Percentiles rank a stretch among this genome's conserved stretches.
phyloP scores from a whole-genome alignment of 2,329 filamentous ascomycete species.

The Fusarium decemcellulare region DNA sequence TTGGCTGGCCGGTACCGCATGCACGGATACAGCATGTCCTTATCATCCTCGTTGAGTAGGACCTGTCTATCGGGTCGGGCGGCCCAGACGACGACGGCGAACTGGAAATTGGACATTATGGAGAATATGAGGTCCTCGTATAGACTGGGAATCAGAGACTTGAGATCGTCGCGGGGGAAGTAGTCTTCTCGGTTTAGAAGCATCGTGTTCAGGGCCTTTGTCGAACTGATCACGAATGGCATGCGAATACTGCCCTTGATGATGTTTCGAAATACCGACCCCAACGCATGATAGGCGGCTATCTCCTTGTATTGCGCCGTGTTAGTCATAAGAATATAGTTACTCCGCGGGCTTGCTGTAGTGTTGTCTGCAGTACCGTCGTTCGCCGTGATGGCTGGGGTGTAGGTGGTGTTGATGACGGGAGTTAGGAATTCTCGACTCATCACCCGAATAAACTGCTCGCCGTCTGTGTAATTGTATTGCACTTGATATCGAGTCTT shows the following conservation, averaged over 20 bases:
- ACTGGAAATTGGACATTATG: not conserved
- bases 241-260: not conserved
- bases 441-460: not conserved
- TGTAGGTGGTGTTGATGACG: constrained; percentile 1
- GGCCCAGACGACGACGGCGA: not conserved
- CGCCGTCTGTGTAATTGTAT: not conserved
- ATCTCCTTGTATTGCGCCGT: rapidly evolving
- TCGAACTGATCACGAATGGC: rapidly evolving
- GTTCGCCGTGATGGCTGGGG: not conserved
- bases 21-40: not conserved
- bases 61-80: not conserved
- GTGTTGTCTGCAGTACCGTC: constrained; percentile 4
- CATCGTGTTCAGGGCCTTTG: not conserved
- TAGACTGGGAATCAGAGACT: not conserved
- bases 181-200: not conserved
- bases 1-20: not conserved
- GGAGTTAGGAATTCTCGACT: rapidly evolving
- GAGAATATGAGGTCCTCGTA: constrained; percentile 3
- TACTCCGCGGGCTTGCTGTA: not conserved
- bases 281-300: constrained; percentile 11
- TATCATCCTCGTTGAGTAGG: not conserved
- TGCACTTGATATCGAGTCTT: constrained; percentile 9
- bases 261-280: rapidly evolving
- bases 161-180: not conserved
- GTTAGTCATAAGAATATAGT: not conserved